Percentiles rank a stretch among this genome's conserved stretches.
Conservation (phyloP, 352 stramenopile genomes). For the Phytophthora palmivora region DNA sequence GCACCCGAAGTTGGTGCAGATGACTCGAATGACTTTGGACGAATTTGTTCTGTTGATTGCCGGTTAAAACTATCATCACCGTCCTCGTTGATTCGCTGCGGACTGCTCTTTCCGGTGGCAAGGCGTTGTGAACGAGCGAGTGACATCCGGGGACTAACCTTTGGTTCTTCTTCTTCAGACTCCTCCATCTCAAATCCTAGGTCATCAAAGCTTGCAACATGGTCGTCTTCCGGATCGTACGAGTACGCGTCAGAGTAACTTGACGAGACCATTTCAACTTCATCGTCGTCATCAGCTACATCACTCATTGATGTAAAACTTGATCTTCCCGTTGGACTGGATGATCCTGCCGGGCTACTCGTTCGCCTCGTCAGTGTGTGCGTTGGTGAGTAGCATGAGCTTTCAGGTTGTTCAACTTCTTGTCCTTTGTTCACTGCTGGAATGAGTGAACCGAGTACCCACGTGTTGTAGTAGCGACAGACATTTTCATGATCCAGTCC, state of each 20-base stretch:
- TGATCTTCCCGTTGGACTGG: slow-evolving; percentile 5
- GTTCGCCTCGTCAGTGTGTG: slow-evolving; percentile 29
- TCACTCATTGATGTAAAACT: slow-evolving; percentile 27
- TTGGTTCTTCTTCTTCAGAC: slow-evolving; percentile 10
- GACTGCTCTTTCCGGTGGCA: slow-evolving; percentile 18
- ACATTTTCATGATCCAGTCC: slow-evolving; percentile 95
- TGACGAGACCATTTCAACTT: slow-evolving; percentile 34
- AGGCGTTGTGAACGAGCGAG: slow-evolving; percentile 25
- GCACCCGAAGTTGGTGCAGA: slow-evolving; percentile 13
- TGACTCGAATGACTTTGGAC: slow-evolving; percentile 29
- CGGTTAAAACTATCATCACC: slow-evolving; percentile 21
- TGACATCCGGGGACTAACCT: slow-evolving; percentile 28
- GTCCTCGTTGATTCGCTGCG: slow-evolving; percentile 26
- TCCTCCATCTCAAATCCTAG: slow-evolving; percentile 67
- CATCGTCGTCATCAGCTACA: slow-evolving; percentile 23
- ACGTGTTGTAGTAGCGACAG: slow-evolving; percentile 92
- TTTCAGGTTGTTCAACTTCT: slow-evolving; percentile 30
- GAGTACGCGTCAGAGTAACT: slow-evolving; percentile 31
- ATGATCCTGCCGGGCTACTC: slow-evolving; percentile 28
- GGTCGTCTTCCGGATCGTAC: slow-evolving; percentile 37
- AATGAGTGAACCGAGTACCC: slow-evolving; percentile 76
- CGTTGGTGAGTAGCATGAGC: slow-evolving; percentile 24
- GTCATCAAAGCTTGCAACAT: slow-evolving; percentile 49
- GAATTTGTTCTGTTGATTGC: slow-evolving; percentile 10
- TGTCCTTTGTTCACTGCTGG: slow-evolving; percentile 50